phyloP scores from a whole-genome alignment of 2,329 filamentous ascomycete species.

The Tolypocladium amazonense region DNA sequence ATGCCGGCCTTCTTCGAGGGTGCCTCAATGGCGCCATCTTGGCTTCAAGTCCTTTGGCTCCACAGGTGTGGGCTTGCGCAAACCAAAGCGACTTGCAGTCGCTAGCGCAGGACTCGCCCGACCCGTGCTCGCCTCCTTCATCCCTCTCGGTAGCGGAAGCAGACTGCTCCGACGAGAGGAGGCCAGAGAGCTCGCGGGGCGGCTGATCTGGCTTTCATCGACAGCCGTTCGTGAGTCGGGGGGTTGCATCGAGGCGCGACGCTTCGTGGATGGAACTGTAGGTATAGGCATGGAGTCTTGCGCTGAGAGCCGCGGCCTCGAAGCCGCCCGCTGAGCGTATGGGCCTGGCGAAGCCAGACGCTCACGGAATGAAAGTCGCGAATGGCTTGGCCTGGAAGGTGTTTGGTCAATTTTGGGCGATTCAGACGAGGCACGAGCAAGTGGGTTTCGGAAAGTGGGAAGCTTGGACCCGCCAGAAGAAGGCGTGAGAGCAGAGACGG shows the following conservation, averaged over 20 bases:
- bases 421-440: constrained; percentile 33
- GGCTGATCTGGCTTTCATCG: constrained; percentile 20
- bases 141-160: constrained; percentile 35
- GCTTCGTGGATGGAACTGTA: constrained; percentile 30
- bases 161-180: constrained; percentile 40
- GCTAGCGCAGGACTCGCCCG: constrained; percentile 37
- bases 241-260: constrained; percentile 45
- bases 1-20: not conserved
- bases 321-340: constrained; percentile 32
- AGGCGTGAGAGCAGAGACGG: constrained; percentile 31
- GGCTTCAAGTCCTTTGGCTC: constrained; percentile 33
- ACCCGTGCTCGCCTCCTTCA: constrained; percentile 25
- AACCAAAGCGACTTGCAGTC: constrained; percentile 32
- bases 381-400: constrained; percentile 39
- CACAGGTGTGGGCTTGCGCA: constrained; percentile 25
- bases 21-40: constrained; percentile 32
- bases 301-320: constrained; percentile 33
- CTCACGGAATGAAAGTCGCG: constrained; percentile 8
- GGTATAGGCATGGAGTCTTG: constrained; percentile 30
- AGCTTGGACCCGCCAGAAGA: constrained; percentile 33
- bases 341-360: constrained; percentile 29
- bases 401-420: constrained; percentile 36
- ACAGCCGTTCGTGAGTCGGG: constrained; percentile 21
- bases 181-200: constrained; percentile 48
- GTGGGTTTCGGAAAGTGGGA: constrained; percentile 36